These are phyloP conservation scores for Neurospora intermedia DNA, from an alignment of 495 filamentous ascomycete genomes.

Conservation along the genomic window DNA sequence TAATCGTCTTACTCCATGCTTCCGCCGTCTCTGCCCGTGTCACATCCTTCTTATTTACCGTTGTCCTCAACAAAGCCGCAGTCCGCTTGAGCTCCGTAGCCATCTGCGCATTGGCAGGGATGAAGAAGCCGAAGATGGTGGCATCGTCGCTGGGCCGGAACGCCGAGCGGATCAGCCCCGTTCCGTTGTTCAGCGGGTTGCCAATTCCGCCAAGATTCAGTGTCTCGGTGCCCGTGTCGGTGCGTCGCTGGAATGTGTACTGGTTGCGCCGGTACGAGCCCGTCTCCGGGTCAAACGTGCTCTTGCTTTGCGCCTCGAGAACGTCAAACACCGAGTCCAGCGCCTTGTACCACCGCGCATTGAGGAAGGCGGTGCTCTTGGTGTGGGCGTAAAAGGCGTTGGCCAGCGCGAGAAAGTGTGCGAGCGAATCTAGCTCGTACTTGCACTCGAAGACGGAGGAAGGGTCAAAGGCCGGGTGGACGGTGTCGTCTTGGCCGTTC, in stretches of 20 bases:
- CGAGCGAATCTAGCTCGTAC: constrained; percentile 94
- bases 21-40: constrained; percentile 44
- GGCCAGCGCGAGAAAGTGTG: constrained; percentile 74
- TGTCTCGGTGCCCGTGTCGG: constrained; percentile 80
- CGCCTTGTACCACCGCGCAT: constrained; percentile 67
- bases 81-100: constrained; percentile 76
- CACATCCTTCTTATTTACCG: constrained; percentile 35
- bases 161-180: constrained; percentile 78
- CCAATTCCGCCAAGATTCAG: constrained; percentile 72
- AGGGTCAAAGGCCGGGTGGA: constrained; percentile 79
- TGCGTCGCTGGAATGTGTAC: constrained; percentile 79
- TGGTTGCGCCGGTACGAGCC: constrained; percentile 55
- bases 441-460: constrained; percentile 93
- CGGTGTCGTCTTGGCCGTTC: constrained; percentile 70
- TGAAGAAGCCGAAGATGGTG: constrained; percentile 91
- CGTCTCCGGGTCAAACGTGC: constrained; percentile 63
- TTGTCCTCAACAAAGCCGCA: constrained; percentile 52
- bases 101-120: constrained; percentile 95
- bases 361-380: constrained; percentile 65
- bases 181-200: constrained; percentile 79
- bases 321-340: constrained; percentile 62
- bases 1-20: constrained; percentile 56
- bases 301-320: constrained; percentile 64
- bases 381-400: constrained; percentile 83
- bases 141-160: constrained; percentile 97